Evolutionary conservation across 805 yeast species (phyloP).

Genomic region (Yueomyces sp.): DNA sequence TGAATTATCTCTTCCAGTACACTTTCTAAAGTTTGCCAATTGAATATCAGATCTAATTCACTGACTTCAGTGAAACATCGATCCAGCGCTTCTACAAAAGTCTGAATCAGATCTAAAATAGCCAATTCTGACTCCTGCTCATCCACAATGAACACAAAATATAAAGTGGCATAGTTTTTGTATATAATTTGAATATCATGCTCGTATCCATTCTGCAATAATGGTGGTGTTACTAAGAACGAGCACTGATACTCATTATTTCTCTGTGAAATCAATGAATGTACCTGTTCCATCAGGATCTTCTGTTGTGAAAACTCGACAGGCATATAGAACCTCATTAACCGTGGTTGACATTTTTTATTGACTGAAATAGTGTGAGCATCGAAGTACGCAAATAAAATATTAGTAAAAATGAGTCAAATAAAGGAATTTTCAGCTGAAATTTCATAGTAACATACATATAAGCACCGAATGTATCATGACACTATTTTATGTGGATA

Average conservation of each 20-base stretch:
- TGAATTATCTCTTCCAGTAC: constrained; percentile 87
- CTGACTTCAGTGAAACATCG: constrained; percentile 89
- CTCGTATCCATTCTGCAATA: constrained; percentile 20
- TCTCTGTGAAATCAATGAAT: constrained; percentile 59
- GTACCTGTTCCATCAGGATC: constrained; percentile 66
- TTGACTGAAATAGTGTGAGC: constrained; percentile 38
- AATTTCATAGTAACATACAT: constrained; percentile 33
- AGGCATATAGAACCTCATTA: constrained; percentile 85
- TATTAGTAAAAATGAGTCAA: background rate
- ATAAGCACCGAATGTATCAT: constrained; percentile 85
- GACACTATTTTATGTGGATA: too few species aligned
- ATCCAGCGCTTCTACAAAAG: constrained; percentile 89
- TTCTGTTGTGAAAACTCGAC: constrained; percentile 77
- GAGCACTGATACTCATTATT: constrained; percentile 64
- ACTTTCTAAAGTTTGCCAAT: constrained; percentile 93
- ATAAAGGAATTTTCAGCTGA: background rate
- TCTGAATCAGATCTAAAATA: constrained; percentile 85
- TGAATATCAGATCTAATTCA: constrained; percentile 92
- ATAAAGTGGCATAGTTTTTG: constrained; percentile 89
- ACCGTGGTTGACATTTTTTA: constrained; percentile 78
- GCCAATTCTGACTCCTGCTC: constrained; percentile 93
- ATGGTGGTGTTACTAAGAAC: constrained; percentile 78
- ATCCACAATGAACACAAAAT: constrained; percentile 90
- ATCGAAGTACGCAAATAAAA: background rate
- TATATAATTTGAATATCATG: constrained; percentile 72